These are phyloP conservation scores for Pelargonium nanum DNA, from an alignment of 345 rosid species.

Conservation along the genomic window DNA sequence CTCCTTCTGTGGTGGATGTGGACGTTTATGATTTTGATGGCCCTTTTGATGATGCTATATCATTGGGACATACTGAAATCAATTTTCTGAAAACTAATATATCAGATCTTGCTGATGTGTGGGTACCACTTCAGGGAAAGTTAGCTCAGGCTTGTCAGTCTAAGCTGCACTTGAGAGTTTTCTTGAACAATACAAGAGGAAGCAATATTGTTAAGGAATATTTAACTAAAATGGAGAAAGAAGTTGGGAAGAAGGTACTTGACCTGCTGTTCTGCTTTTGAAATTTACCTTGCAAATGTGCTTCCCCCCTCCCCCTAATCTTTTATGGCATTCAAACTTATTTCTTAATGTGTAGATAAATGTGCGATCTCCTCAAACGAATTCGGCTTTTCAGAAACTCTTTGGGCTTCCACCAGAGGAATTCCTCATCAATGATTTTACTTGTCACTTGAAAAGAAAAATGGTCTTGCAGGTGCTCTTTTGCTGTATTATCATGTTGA, in stretches of 20 bases:
- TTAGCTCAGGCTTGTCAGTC: constrained; percentile 90
- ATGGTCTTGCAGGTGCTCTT: constrained; percentile 80
- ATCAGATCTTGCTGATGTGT: constrained; percentile 80
- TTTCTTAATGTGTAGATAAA: constrained; percentile 48
- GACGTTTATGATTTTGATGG: constrained; percentile 94
- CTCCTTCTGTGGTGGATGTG: constrained; percentile 82
- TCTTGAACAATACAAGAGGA: constrained; percentile 83
- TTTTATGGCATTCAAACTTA: not conserved
- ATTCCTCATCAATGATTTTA: constrained; percentile 91
- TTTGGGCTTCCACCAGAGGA: constrained; percentile 91
- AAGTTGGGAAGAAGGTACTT: constrained; percentile 87
- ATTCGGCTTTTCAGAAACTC: constrained; percentile 94
- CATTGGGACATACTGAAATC: constrained; percentile 71
- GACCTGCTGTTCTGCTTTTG: constrained; percentile 10
- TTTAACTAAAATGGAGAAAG: constrained; percentile 93
- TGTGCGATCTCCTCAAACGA: constrained; percentile 89
- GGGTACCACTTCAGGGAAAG: constrained; percentile 82
- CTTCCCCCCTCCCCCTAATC: not conserved
- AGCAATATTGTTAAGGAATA: constrained; percentile 73
- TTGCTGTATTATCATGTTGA: constrained; percentile 9
- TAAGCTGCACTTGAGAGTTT: constrained; percentile 72
- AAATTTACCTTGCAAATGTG: constrained; percentile 1
- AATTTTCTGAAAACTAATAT: constrained; percentile 78
- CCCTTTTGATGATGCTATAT: constrained; percentile 81
- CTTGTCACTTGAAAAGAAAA: constrained; percentile 89